phyloP scores from a whole-genome alignment of 108 stramenopile genomes.

The Pelagomonas calceolata region DNA sequence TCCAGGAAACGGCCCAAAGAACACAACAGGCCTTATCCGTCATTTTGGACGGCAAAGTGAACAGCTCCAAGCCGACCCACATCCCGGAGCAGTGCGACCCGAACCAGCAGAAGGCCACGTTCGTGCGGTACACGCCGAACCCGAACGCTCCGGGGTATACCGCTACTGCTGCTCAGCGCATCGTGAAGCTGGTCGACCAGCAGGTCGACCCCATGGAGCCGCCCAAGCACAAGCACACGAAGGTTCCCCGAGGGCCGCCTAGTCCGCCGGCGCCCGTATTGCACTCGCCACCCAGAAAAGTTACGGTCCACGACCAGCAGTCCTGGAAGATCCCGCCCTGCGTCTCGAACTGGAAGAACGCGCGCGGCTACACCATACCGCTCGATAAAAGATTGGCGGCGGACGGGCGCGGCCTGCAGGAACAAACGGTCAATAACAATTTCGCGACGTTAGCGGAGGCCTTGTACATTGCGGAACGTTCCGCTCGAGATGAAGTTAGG shows the following conservation, averaged over 20 bases:
- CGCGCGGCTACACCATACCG: constrained; percentile 91
- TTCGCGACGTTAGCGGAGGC: constrained; percentile 85
- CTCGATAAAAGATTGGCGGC: constrained; percentile 96
- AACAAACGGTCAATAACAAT: constrained; percentile 81
- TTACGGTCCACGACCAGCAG: constrained; percentile 46
- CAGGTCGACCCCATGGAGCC: constrained; percentile 98
- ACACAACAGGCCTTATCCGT: constrained; percentile 77
- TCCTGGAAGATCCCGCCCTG: constrained; percentile 97
- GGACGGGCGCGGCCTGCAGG: constrained; percentile 87
- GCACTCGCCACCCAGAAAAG: constrained; percentile 45
- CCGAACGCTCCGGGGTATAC: constrained; percentile 95
- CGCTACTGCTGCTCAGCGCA: constrained; percentile 69
- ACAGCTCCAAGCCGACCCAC: constrained; percentile 70
- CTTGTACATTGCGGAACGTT: constrained; percentile 88
- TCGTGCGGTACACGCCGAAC: constrained; percentile 91
- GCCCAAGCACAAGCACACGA: constrained; percentile 93
- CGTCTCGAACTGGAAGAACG: constrained; percentile 97
- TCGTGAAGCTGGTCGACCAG: constrained; percentile 93
- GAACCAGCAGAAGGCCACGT: constrained; percentile 70
- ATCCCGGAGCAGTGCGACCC: constrained; percentile 58
- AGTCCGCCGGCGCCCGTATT: constrained; percentile 73
- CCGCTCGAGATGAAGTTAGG: constrained; percentile 84
- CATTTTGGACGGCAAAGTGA: constrained; percentile 60
- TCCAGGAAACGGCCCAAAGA: constrained; percentile 58
- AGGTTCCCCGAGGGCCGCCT: constrained; percentile 83